Base-by-base conservation (phyloP, 2,329 filamentous ascomycete species). In the Colletotrichum filicis region DNA sequence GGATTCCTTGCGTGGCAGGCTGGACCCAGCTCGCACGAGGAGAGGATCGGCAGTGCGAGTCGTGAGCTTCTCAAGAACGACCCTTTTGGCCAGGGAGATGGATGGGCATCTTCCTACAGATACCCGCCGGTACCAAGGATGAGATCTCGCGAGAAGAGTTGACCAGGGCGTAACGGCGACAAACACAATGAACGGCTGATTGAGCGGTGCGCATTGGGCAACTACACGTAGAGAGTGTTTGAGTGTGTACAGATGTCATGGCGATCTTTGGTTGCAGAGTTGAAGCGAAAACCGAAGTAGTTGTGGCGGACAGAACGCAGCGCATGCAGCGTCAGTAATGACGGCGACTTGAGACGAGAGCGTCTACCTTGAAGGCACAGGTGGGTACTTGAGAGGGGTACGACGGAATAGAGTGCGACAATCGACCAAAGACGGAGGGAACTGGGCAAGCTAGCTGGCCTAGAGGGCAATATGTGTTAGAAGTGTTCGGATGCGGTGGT, bases 31-130 rank as follows among this genome's bases (percentile, higher is more conserved):
- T 35, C 49, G 70, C 64, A 59, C 53, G 46, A 65, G 66, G 70
- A 66, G 66, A 69, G 14, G 66, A 70, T 70, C 66, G 66, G 70
- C 66, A 73, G 52, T 52, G 66, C 70, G 52, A 63, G 46, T 65
- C 60, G 42, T 19, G 70, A 49, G 60, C 53, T 42, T 14, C 52
- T 19, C 37, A 42, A 37, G 37, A 8, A 42, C 37, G 37, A 42
- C 37, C 37, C 37, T 42, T 19, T 19, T 42, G 37, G 37, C 6
- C 37, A 42, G 37, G 37, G 16, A 42, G 32, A 35, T 35, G 32
- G 32, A 35, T 35, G 4, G 9, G 32, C 12, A 35, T 12, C 32
- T 35, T 35, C 32, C 32, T 12, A 1, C 32, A 12, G 32, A 35
- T 12, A 35, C 32, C 9, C 32, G 32, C 32, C 32, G 32, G 32